Evolutionary conservation across 495 filamentous ascomycete genomes (phyloP), one percentile per base, ranked within the genome.

Genomic region (Venustampulla echinocandica): DNA sequence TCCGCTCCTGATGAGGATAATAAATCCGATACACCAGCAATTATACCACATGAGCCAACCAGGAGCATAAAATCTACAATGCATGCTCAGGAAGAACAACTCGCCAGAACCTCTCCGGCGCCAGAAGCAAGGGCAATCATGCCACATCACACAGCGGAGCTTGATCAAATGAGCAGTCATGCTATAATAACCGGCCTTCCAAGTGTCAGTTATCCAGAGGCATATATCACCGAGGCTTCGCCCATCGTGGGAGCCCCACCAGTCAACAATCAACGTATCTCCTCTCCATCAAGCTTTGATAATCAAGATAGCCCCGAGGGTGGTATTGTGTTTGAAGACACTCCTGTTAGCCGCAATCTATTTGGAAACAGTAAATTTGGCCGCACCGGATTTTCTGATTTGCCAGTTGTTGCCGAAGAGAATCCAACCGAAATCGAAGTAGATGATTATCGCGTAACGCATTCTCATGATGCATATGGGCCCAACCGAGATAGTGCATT

Each of bases 401-500:
- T 59, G 13, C 49, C 56, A 10, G 49, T 56, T 20, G 52, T 59
- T 9, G 32, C 28, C 20, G 59, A 59, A 44, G 59, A 61, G 24
- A 46, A 27, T 32, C 42, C 33, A 4, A 27, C 23, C 13, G 24
- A 42, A 13, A 38, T 39, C 18, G 42, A 44, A 27, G n/a, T 10
- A 1, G 46, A 47, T 20, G 22, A 33, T 20, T 38, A 50, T 19
- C 25, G 40, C 15, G 3, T 39, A 42, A 17, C 46, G 48, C 50
- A 44, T 33, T 2, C 25, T 42, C 30, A 42, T 47, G 4, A 53
- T 42, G 22, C 49, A 50, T n/a, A 65, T 68, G 18, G 44, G n/a
- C 27, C 27, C n/a, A 67, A 74, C 52, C 56, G 71, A 17, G 73
- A 77, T 54, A 76, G 73, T 45, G 70, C 63, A 0, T 66, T 74